Conservation (phyloP, 2,329 filamentous ascomycete genomes). For the Monosporascus ibericus region DNA sequence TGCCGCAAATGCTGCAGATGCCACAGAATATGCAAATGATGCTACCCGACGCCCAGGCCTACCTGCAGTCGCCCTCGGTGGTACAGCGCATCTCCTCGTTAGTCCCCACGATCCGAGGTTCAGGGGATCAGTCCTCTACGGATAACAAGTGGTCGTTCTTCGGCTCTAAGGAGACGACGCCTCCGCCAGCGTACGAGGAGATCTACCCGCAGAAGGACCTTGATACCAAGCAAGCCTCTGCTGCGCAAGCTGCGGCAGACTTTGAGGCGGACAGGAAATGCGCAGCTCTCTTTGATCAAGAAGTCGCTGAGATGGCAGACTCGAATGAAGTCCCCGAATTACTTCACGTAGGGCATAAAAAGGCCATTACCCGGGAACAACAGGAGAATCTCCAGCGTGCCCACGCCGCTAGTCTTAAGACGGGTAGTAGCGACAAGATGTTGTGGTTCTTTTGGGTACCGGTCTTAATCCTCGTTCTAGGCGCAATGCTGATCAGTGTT, state of each 20-base stretch:
- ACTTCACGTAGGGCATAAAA: conserved; percentile 57
- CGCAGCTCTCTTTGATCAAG: conserved; percentile 44
- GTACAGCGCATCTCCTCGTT: conserved; percentile 67
- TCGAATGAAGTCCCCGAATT: conserved; percentile 31
- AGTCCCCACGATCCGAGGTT: conserved; percentile 57
- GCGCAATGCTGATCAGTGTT: neutral
- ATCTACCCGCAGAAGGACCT: conserved; percentile 57
- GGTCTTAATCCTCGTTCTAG: neutral
- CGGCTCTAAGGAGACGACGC: conserved; percentile 34
- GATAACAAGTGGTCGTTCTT: conserved; percentile 58
- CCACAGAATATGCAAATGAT: conserved; percentile 47
- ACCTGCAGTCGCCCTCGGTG: conserved; percentile 52
- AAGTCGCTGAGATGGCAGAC: conserved; percentile 25
- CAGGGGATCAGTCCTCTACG: conserved; percentile 33
- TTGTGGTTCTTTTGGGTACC: conserved; percentile 64
- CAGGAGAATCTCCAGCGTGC: conserved; percentile 57
- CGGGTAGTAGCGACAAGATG: conserved; percentile 56
- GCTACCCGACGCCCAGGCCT: conserved; percentile 67
- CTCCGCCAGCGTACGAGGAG: conserved; percentile 73
- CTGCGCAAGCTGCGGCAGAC: conserved; percentile 51
- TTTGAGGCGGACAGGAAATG: conserved; percentile 55
- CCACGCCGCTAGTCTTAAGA: conserved; percentile 58
- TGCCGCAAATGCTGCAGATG: conserved; percentile 56
- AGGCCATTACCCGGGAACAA: conserved; percentile 59
- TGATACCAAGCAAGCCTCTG: conserved; percentile 53